A percentile compares a stretch with the other conserved stretches of the same genome.
Evolutionary conservation across 2,329 filamentous ascomycete genomes (phyloP).

Genomic region (Colletotrichum horii): DNA sequence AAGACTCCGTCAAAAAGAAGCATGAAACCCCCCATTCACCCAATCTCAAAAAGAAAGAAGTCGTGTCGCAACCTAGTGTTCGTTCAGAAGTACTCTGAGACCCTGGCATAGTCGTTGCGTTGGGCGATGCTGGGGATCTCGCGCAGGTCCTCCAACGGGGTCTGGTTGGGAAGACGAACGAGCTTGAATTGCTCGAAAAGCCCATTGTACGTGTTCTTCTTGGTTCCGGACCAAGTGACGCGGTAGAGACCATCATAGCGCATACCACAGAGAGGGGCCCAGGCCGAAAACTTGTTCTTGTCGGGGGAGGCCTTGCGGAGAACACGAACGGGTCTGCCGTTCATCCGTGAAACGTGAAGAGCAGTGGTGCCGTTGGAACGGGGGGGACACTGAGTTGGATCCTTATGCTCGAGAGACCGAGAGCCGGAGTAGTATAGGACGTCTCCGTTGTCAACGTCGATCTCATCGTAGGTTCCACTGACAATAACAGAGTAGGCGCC

Average conservation of each 20-base stretch:
- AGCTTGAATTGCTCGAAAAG: slow-evolving; percentile 19
- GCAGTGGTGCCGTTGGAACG: slow-evolving; percentile 21
- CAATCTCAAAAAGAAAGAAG: background rate
- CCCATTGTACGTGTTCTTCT: slow-evolving; percentile 24
- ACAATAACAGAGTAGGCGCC: slow-evolving; percentile 64
- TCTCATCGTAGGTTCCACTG: slow-evolving; percentile 33
- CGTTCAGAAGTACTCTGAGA: background rate
- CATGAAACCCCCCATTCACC: background rate
- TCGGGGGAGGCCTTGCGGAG: slow-evolving; percentile 27
- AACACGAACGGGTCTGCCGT: slow-evolving; percentile 30
- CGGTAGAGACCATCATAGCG: slow-evolving; percentile 41
- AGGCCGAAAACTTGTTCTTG: background rate
- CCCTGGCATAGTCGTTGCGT: background rate
- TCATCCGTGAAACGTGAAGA: slow-evolving; percentile 23
- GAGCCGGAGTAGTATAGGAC: slow-evolving; percentile 29
- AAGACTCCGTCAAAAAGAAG: background rate
- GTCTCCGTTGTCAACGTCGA: slow-evolving; percentile 30
- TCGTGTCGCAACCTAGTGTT: accelerated
- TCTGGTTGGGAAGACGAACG: slow-evolving; percentile 14
- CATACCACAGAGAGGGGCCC: slow-evolving; percentile 30
- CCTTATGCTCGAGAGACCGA: slow-evolving; percentile 12
- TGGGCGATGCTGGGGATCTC: background rate
- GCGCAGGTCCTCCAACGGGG: background rate
- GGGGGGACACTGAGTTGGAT: background rate
- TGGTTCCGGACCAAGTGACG: slow-evolving; percentile 13